These are phyloP conservation scores for Termitomyces sp. DNA, from an alignment of 768 basidiomycete genomes.

Conservation along the genomic window DNA sequence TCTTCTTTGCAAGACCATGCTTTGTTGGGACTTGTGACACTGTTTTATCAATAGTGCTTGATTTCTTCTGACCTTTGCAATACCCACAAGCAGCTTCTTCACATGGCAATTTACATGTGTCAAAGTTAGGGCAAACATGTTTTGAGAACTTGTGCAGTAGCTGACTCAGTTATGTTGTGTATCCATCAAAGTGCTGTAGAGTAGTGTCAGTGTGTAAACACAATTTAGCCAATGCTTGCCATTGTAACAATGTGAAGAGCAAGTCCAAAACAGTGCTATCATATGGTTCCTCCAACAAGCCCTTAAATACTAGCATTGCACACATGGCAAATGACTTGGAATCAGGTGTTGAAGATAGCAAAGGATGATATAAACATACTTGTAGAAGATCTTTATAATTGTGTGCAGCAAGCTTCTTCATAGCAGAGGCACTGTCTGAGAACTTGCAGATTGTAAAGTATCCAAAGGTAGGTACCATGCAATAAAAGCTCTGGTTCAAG, in stretches of 20 bases:
- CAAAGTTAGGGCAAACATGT: neutral
- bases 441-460: conserved; percentile 17
- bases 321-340: neutral
- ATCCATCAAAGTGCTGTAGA: neutral
- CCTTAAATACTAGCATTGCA: conserved; percentile 14
- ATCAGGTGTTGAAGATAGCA: too few species aligned
- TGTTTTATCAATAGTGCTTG: neutral
- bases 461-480: conserved; percentile 10
- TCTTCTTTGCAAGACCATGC: neutral
- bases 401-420: conserved; percentile 18
- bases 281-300: conserved; percentile 5
- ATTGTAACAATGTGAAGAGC: conserved; percentile 12
- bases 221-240: conserved; percentile 19
- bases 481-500: too few species aligned
- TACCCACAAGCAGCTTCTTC: neutral
- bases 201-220: neutral
- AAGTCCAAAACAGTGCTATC: conserved; percentile 12
- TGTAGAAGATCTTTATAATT: conserved; percentile 27
- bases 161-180: neutral
- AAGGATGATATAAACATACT: conserved; percentile 10
- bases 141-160: neutral
- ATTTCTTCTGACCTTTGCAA: conserved; percentile 1
- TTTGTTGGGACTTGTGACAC: too few species aligned
- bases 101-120: neutral
- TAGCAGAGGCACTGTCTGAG: conserved; percentile 15